Evolutionary conservation across 208 protist genomes (phyloP), one percentile per base, ranked within the genome.

Genomic region (Leishmania aethiopica): DNA sequence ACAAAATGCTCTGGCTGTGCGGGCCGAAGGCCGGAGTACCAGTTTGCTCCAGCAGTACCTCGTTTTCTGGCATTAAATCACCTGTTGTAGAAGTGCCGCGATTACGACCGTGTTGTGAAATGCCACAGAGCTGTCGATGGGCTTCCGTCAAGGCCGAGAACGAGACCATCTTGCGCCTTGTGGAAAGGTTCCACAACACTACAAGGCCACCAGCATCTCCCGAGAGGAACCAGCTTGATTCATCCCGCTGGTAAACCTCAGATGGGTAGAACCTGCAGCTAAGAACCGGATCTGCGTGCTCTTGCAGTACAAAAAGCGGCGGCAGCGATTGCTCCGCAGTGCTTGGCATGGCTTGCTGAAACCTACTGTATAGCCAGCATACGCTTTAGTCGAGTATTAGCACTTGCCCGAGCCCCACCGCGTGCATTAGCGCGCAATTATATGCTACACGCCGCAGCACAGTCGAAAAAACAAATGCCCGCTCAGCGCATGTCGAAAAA

Each of bases 241-340:
- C 84, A 62, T 83, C 77, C 75, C 81, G 47, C 6, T 77, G 32
- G 42, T 84, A 73, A 19, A 32, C 59, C 11, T 55, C 22, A 1
- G 78, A 81, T 6, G 84, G 86, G 60, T 88, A 94, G 60, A 97
- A 90, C 32, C 75, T 76, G 74, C 90, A 94, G n/a, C 88, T 90
- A 37, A 93, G 86, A 45, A 97, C 88, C 42, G 87, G 60, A 71
- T 86, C 88, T 6, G 75, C 82, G 79, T 97, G 94, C 45, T 88
- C 80, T 28, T 86, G 85, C 8, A 97, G 89, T 42, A 92, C 86
- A 91, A 95, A 97, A 28, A 97, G 85, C 15, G 94, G 92, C 47
- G 59, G 73, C 45, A 72, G 7, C 4, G 83, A 72, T 47, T 75
- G 60, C n/a, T 80, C 78, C 8, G 28, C 8, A 8, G 28, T 25